Percentiles rank a stretch among this genome's conserved stretches.
Evolutionary conservation across 2,329 filamentous ascomycete species (phyloP).

Genomic region (Pyricularia pennisetigena): DNA sequence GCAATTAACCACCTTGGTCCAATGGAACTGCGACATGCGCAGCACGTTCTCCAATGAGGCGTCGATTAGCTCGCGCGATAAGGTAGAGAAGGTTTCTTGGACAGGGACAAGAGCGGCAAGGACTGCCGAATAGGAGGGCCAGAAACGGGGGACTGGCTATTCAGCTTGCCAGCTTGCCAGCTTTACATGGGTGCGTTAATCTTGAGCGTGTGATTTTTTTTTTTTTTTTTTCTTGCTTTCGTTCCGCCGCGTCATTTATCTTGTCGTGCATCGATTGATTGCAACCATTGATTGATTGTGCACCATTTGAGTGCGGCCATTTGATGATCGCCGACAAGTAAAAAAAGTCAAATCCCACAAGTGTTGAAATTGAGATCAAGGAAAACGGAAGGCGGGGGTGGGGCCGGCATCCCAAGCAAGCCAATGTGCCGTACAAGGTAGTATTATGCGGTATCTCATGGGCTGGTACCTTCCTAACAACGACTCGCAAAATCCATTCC

Average conservation of each 20-base stretch:
- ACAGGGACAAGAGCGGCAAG: not conserved
- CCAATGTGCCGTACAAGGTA: not conserved
- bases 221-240: too few relatives aligned
- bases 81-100: not conserved
- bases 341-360: too few relatives aligned
- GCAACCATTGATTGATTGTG: not conserved
- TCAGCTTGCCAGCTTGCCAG: not conserved
- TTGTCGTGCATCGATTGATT: not conserved
- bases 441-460: not conserved
- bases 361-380: too few relatives aligned
- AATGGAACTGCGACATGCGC: not conserved
- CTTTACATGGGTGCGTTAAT: not conserved
- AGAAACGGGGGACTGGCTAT: not conserved
- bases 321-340: too few relatives aligned
- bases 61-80: not conserved
- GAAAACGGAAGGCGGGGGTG: not conserved
- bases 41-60: not conserved
- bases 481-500: not conserved
- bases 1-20: not conserved
- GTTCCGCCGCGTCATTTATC: not conserved
- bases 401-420: not conserved
- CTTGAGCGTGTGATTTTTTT: not conserved
- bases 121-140: not conserved
- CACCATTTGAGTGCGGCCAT: too few relatives aligned
- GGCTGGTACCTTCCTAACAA: not conserved